phyloP scores from a whole-genome alignment of 2,329 filamentous ascomycete genomes.

The Cladosporium cucumerinum region DNA sequence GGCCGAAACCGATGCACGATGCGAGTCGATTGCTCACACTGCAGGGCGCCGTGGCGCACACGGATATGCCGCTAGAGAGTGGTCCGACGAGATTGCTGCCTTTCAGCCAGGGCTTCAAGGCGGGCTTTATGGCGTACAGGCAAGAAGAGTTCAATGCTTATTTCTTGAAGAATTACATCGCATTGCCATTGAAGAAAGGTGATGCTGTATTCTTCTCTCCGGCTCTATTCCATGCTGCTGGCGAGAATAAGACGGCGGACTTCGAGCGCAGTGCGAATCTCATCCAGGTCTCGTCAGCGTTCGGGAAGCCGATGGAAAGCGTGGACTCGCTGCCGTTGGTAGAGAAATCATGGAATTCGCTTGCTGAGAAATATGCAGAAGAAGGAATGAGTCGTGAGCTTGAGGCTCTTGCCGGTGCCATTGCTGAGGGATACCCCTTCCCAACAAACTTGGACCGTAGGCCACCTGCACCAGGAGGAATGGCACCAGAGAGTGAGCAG shows the following conservation, averaged over 20 bases:
- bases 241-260: slow-evolving; percentile 50
- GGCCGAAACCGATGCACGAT: slow-evolving; percentile 53
- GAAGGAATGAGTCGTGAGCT: slow-evolving; percentile 44
- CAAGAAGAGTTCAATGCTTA: slow-evolving; percentile 51
- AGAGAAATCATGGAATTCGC: slow-evolving; percentile 43
- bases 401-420: slow-evolving; percentile 47
- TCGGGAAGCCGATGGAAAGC: slow-evolving; percentile 63
- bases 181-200: slow-evolving; percentile 52
- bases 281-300: slow-evolving; percentile 59
- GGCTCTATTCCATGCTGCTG: slow-evolving; percentile 61
- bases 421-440: slow-evolving; percentile 60
- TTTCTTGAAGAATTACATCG: slow-evolving; percentile 53
- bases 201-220: slow-evolving; percentile 65
- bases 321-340: slow-evolving; percentile 53
- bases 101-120: slow-evolving; percentile 56
- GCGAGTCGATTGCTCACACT: slow-evolving; percentile 58
- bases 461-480: slow-evolving; percentile 54
- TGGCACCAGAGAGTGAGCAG: slow-evolving; percentile 61
- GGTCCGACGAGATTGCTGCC: slow-evolving; percentile 61
- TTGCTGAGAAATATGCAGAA: slow-evolving; percentile 35
- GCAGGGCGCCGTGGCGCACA: slow-evolving; percentile 62
- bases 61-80: slow-evolving; percentile 56
- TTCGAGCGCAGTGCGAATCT: slow-evolving; percentile 59
- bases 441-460: slow-evolving; percentile 60
- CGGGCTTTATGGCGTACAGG: slow-evolving; percentile 59